Evolutionary conservation across 495 filamentous ascomycete genomes (phyloP), one percentile per base, ranked within the genome.

Genomic region (Xylaria venustula): DNA sequence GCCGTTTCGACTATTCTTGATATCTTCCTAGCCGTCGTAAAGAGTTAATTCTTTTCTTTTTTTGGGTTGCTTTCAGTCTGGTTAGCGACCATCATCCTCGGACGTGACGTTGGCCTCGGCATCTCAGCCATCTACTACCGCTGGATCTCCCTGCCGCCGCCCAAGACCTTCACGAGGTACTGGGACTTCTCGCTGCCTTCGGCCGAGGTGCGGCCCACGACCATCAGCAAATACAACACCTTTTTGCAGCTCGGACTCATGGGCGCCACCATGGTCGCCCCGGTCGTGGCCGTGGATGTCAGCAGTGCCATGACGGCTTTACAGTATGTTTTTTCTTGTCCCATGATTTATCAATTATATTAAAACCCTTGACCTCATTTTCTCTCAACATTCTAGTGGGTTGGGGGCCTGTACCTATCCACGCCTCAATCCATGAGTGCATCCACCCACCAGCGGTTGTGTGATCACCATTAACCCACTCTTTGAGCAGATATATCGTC

Each of bases 161-260:
- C 94, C 5, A 97, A 97, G 74, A 98, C 94, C 0, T 88, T 96
- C 74, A 74, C 80, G 14, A 79, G 94, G n/a, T 98, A 97, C 71
- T 98, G 95, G 95, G 95, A 98, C 71, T 98, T 98, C 66, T 90
- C 87, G 11, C 83, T 98, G 17, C 94, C 94, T 0, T 90, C 86
- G 46, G 94, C 94, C 1, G 94, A 98, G 73, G 94, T 98, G 4
- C 88, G 88, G 63, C 94, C 94, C 0, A 98, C 94, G 0, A 85
- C 80, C 15, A 91, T 98, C 64, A 94, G 90, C 64, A 98, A 98
- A 81, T 84, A 88, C 60, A 96, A 96, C 64, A 96, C 91, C 0
- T 87, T 87, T 1, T 67, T 95, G 67, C 91, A 96, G 73, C 71
- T 96, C 36, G 85, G 85, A 14, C 76, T 96, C 52, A 88, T 96